Percentiles rank a stretch among this genome's conserved stretches.
Evolutionary conservation across 139 green algal species (phyloP).

Genomic region (Chlamydomonas incerta): DNA sequence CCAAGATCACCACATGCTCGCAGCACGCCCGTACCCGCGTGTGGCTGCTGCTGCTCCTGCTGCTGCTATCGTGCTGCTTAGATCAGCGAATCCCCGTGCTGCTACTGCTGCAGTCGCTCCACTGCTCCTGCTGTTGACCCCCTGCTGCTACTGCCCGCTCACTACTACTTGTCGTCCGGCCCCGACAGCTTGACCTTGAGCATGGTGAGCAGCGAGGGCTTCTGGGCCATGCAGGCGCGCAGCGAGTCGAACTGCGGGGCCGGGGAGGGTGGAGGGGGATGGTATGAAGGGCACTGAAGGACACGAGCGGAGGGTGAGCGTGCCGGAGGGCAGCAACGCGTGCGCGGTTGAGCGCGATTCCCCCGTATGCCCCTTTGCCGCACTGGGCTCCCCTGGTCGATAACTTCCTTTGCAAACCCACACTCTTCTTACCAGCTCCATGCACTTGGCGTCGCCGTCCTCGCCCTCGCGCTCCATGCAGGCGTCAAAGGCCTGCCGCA

Average conservation of each 20-base stretch:
- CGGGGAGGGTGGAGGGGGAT: too few relatives aligned
- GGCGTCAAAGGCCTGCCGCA: constrained; percentile 31
- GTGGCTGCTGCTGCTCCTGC: too few relatives aligned
- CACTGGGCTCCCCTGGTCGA: not conserved
- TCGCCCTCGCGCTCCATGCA: constrained; percentile 38
- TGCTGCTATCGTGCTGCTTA: too few relatives aligned
- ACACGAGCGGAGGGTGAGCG: too few relatives aligned
- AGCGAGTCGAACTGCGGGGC: not conserved
- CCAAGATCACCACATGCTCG: too few relatives aligned
- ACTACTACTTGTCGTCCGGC: not conserved
- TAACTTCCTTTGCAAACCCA: not conserved
- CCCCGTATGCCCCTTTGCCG: not conserved
- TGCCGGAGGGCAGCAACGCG: too few relatives aligned
- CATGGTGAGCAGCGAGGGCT: not conserved
- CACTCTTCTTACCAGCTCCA: constrained; percentile 15
- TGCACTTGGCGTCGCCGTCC: not conserved
- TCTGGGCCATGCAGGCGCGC: not conserved
- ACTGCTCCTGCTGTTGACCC: too few relatives aligned
- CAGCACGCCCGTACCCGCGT: too few relatives aligned
- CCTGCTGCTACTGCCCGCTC: not conserved
- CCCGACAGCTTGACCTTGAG: not conserved
- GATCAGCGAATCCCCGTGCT: too few relatives aligned
- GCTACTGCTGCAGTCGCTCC: too few relatives aligned
- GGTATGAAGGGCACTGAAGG: too few relatives aligned
- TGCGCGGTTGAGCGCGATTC: too few relatives aligned